Percentiles rank a stretch among this genome's conserved stretches.
Evolutionary conservation across 805 yeast species (phyloP).

Genomic region (Starmerella floris): DNA sequence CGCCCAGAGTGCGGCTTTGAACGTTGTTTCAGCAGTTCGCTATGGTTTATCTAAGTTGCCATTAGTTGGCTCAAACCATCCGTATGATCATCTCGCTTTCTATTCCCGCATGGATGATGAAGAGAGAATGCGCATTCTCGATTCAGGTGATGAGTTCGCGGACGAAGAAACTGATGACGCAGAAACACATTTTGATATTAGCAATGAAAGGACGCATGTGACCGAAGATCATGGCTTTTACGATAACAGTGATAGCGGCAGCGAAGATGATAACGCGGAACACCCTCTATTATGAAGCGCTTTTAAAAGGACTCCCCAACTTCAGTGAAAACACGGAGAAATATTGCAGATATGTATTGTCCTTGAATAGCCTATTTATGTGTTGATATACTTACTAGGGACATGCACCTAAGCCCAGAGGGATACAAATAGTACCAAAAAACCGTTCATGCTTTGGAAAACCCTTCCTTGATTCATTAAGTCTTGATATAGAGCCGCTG

Average conservation of each 20-base stretch:
- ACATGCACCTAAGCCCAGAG: no score
- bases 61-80: conserved; percentile 18
- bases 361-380: no score
- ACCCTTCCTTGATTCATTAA: no score
- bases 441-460: no score
- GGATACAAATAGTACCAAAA: no score
- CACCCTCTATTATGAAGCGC: no score
- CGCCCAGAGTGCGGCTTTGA: not conserved
- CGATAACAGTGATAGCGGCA: not conserved
- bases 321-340: no score
- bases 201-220: not conserved
- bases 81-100: conserved; percentile 22
- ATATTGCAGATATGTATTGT: no score
- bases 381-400: no score
- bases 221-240: not conserved
- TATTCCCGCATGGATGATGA: conserved; percentile 27
- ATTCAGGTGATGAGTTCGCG: conserved; percentile 10
- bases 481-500: no score
- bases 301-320: no score
- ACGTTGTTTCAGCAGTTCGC: not conserved
- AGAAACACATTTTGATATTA: not conserved
- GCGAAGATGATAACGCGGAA: no score
- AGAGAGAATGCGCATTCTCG: conserved; percentile 25
- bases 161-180: conserved; percentile 2
- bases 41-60: not conserved